These are phyloP conservation scores for Candida awuae DNA, from an alignment of 805 yeast genomes.

Conservation along the genomic window DNA sequence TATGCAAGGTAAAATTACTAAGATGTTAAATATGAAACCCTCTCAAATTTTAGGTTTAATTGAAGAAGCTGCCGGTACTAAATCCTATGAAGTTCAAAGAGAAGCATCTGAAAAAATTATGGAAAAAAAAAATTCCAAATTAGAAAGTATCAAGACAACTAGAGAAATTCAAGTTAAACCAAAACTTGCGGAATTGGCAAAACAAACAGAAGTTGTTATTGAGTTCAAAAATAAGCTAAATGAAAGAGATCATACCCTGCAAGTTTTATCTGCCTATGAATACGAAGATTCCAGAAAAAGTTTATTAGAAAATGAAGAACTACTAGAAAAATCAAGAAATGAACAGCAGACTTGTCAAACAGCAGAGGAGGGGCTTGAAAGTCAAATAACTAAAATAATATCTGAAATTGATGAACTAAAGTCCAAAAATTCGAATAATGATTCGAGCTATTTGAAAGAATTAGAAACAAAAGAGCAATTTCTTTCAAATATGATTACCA, in stretches of 20 bases:
- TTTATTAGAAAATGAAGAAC: conserved; percentile 3
- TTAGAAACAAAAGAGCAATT: conserved; percentile 52
- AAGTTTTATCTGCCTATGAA: conserved; percentile 9
- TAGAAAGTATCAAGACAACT: conserved; percentile 65
- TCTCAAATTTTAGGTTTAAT: conserved; percentile 80
- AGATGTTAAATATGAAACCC: conserved; percentile 94
- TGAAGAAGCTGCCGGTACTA: conserved; percentile 98
- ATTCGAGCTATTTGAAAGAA: conserved; percentile 52
- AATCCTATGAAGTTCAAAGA: conserved; percentile 88
- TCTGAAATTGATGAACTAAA: conserved; percentile 50
- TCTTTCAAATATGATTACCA: conserved; percentile 54
- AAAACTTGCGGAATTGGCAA: conserved; percentile 68
- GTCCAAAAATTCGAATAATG: conserved; percentile 44
- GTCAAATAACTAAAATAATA: conserved; percentile 37
- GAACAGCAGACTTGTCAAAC: conserved; percentile 22
- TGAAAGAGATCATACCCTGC: conserved; percentile 10
- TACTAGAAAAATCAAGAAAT: neutral
- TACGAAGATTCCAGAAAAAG: conserved; percentile 28
- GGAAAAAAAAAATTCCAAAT: conserved; percentile 81
- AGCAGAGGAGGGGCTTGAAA: conserved; percentile 36
- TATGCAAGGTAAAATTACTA: conserved; percentile 98
- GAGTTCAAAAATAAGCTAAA: conserved; percentile 63
- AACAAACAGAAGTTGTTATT: conserved; percentile 72
- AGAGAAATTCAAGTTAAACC: conserved; percentile 89
- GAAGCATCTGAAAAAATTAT: conserved; percentile 88